Evolutionary conservation across 345 rosid species (phyloP).

Genomic region (Pseudoturritis turrita): DNA sequence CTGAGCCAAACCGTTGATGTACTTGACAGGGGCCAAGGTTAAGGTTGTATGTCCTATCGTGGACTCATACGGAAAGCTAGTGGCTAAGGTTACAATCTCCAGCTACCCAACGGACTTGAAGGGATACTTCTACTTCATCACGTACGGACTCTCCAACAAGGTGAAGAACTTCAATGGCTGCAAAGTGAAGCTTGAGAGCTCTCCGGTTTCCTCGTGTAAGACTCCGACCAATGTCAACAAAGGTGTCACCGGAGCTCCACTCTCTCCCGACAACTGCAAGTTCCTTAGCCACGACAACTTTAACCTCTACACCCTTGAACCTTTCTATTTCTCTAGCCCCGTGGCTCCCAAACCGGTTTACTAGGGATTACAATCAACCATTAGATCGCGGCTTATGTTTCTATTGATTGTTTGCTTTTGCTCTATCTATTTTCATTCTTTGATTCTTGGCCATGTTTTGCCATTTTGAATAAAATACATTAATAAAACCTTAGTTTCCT

Average conservation of each 20-base stretch:
- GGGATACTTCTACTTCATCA: conserved; percentile 46
- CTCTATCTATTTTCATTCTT: background rate
- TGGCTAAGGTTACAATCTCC: conserved; percentile 33
- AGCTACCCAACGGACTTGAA: conserved; percentile 45
- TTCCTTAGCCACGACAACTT: conserved; percentile 27
- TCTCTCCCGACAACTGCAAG: conserved; percentile 32
- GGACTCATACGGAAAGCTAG: conserved; percentile 46
- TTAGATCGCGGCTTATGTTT: background rate
- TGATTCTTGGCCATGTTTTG: background rate
- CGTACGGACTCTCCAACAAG: conserved; percentile 22
- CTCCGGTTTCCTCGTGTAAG: conserved; percentile 42
- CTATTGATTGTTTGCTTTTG: background rate
- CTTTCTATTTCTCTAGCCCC: conserved; percentile 30
- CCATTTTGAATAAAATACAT: background rate
- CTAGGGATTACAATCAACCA: conserved; percentile 1
- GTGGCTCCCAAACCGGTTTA: conserved; percentile 18
- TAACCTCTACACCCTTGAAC: conserved; percentile 35
- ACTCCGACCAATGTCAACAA: conserved; percentile 43
- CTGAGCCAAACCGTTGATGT: conserved; percentile 1
- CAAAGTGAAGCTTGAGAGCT: conserved; percentile 46
- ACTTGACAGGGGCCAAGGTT: conserved; percentile 43
- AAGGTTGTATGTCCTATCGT: conserved; percentile 43
- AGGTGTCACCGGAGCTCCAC: conserved; percentile 44
- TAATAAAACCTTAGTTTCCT: background rate
- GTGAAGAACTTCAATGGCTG: conserved; percentile 42